Conservation (phyloP, 345 rosid species). For the Eucalyptus curtisii region DNA sequence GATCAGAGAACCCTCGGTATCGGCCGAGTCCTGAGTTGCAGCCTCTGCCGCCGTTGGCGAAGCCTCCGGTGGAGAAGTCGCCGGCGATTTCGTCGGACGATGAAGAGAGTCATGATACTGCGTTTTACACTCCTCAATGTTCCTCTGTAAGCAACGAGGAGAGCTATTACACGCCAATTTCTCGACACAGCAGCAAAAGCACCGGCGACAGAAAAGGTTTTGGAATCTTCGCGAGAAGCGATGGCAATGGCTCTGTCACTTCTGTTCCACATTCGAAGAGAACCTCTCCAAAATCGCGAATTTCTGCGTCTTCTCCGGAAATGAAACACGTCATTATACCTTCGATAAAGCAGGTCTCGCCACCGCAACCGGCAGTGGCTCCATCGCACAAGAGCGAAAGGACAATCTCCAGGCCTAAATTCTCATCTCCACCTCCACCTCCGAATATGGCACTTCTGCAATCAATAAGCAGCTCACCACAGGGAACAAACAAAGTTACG, state of each 20-base stretch:
- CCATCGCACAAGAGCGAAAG: conserved; percentile 1
- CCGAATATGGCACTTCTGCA: conserved; percentile 80
- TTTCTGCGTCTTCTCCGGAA: conserved; percentile 61
- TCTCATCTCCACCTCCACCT: conserved; percentile 77
- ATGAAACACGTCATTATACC: conserved; percentile 87
- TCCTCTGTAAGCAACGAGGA: conserved; percentile 64
- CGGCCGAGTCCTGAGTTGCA: conserved; percentile 94
- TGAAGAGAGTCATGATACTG: conserved; percentile 49
- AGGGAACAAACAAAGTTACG: conserved; percentile 10
- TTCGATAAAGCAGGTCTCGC: conserved; percentile 40
- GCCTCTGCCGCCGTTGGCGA: conserved; percentile 73
- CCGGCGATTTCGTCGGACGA: conserved; percentile 32
- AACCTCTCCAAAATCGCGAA: conserved; percentile 66
- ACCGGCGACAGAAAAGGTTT: background rate
- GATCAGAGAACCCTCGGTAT: conserved; percentile 60
- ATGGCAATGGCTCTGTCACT: background rate
- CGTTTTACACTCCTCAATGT: conserved; percentile 75
- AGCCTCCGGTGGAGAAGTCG: conserved; percentile 34
- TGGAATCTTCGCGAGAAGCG: background rate
- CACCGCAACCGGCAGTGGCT: conserved; percentile 5
- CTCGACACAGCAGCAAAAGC: conserved; percentile 8
- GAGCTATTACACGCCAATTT: conserved; percentile 41
- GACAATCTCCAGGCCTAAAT: conserved; percentile 35
- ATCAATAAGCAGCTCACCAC: conserved; percentile 30
- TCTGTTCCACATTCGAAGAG: conserved; percentile 68